These are phyloP conservation scores for Arthromyces matolae DNA, from an alignment of 768 basidiomycete genomes.

Conservation along the genomic window DNA sequence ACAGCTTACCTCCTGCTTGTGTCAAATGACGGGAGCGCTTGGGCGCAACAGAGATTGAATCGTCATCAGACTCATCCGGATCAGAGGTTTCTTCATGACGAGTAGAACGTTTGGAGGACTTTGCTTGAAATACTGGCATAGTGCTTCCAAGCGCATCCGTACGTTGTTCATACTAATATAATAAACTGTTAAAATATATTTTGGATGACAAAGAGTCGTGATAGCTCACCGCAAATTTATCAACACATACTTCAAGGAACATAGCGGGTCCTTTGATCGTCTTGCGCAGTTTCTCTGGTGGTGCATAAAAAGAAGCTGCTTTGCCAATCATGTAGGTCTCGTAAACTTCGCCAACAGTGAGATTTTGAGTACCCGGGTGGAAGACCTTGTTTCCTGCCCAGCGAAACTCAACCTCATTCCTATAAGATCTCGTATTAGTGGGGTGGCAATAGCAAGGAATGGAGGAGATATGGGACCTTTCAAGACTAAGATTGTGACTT, in stretches of 20 bases:
- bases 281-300: neutral
- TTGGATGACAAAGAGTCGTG: neutral
- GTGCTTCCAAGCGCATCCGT: neutral
- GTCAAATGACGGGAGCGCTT: neutral
- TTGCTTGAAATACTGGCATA: too few relatives aligned
- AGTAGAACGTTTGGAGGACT: too few relatives aligned
- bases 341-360: slow-evolving; percentile 13
- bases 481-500: neutral
- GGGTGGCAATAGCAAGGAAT: neutral
- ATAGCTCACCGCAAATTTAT: slow-evolving; percentile 9
- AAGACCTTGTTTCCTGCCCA: slow-evolving; percentile 17
- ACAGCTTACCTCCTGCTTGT: neutral
- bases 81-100: neutral
- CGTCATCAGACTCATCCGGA: neutral
- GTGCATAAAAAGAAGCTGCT: slow-evolving; percentile 12
- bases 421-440: neutral
- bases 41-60: neutral
- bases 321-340: slow-evolving; percentile 14
- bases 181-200: neutral
- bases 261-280: slow-evolving; percentile 6
- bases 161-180: neutral
- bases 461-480: neutral
- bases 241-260: slow-evolving; percentile 16
- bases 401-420: slow-evolving; percentile 14
- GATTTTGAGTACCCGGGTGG: slow-evolving; percentile 8